phyloP scores from a whole-genome alignment of 176 grass and related monocot species.

The Oryza rufipogon region DNA sequence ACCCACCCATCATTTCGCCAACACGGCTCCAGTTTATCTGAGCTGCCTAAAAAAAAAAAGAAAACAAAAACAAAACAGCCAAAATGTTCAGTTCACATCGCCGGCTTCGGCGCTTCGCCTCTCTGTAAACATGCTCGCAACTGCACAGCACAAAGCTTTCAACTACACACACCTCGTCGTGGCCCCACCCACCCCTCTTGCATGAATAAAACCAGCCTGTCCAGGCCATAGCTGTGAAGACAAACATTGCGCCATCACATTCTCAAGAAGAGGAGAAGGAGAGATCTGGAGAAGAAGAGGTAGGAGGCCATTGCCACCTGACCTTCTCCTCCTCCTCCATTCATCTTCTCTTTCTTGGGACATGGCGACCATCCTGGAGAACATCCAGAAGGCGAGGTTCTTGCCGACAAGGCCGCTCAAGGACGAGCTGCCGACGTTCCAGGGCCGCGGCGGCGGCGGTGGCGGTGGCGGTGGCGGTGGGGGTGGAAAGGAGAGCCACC shows the following conservation, averaged over 20 bases:
- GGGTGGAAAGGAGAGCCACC: slow-evolving; percentile 43
- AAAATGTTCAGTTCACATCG: neutral
- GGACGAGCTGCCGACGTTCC: slow-evolving; percentile 88
- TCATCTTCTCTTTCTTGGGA: neutral
- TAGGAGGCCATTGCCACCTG: neutral
- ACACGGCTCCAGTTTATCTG: slow-evolving; percentile 44
- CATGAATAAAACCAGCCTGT: slow-evolving; percentile 58
- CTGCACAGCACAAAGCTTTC: slow-evolving; percentile 15
- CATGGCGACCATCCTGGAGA: slow-evolving; percentile 91
- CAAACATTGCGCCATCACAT: slow-evolving; percentile 38
- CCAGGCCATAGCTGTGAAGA: slow-evolving; percentile 19
- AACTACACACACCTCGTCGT: slow-evolving; percentile 26
- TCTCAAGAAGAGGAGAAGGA: slow-evolving; percentile 15
- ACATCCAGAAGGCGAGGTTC: slow-evolving; percentile 81
- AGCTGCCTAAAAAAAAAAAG: slow-evolving; percentile 9
- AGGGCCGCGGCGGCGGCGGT: neutral
- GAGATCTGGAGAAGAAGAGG: slow-evolving; percentile 44
- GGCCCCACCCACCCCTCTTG: slow-evolving; percentile 37
- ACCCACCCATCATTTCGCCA: slow-evolving; percentile 53
- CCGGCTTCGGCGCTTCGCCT: neutral
- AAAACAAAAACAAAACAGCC: neutral
- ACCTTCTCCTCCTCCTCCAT: neutral
- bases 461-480: neutral
- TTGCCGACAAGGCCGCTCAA: slow-evolving; percentile 68
- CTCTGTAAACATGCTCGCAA: neutral